These are phyloP conservation scores for Paraurostyla sp. DNA, from an alignment of 73 alveolate species.

Conservation along the genomic window DNA sequence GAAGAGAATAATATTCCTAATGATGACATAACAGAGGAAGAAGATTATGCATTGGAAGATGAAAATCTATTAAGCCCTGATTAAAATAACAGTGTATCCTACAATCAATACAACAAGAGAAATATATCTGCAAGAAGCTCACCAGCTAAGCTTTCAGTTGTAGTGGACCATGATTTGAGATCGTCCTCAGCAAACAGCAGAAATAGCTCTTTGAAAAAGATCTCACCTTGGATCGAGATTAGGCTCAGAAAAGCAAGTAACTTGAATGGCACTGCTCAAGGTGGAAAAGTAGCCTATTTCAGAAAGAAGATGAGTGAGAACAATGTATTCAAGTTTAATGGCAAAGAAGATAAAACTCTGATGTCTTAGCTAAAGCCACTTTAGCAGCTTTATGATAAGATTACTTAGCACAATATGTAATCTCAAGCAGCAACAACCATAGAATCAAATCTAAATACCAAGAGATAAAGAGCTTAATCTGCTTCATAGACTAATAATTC, in stretches of 20 bases:
- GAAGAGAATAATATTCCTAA: too few relatives aligned
- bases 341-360: neutral
- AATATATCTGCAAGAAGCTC: neutral
- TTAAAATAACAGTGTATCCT: neutral
- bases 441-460: neutral
- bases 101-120: neutral
- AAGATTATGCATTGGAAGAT: neutral
- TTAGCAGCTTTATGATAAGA: too few relatives aligned
- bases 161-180: neutral
- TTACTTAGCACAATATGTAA: too few relatives aligned
- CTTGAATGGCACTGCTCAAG: too few relatives aligned
- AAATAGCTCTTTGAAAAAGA: neutral
- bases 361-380: too few relatives aligned
- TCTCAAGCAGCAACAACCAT: neutral
- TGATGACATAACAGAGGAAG: neutral
- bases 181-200: neutral
- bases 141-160: neutral
- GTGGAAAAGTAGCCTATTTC: neutral
- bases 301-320: neutral
- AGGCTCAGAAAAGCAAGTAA: neutral
- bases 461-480: too few relatives aligned
- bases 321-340: neutral
- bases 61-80: too few relatives aligned
- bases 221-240: constrained; percentile 6
- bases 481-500: too few relatives aligned